Evolutionary conservation across 106 monocot species (phyloP), one percentile per base, ranked within the genome.

Genomic region (Apostasia shenzhenica): DNA sequence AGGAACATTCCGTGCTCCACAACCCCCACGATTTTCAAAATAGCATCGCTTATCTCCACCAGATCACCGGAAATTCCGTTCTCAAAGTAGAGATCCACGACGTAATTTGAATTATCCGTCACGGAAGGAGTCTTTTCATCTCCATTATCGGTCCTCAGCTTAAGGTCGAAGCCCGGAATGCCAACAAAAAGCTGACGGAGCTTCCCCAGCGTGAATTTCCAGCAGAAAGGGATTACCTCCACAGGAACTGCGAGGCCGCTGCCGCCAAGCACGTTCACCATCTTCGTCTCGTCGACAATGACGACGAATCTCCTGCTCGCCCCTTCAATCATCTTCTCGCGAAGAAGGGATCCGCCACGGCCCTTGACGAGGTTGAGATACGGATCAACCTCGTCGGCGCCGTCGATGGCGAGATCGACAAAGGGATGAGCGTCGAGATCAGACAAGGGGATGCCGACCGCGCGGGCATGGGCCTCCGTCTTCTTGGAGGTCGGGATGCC

Each of bases 1-100:
- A 95, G 73, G 56, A 95, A 95, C 91, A 95, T 86, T 48, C 95
- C 95, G 41, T 95, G 95, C 91, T 95, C 95, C 56, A 91, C 84
- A 26, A 95, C 91, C 9, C 95, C 95, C 41, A 86, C 84, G 44
- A 88, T 67, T 76, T 84, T 81, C 61, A 88, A 71, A 38, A 95
- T 76, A 41, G 59, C 69, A 64, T 95, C 86, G 50, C 91, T 91
- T 5, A 86, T 60, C 68, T 52, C 75, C 1, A 72, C 47, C 59
- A 95, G 64, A 82, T 95, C 88, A 1, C 81, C 75, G 10, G n/a
- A 42, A 50, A 91, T 82, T 47, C 91, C 95, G 2, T 84, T 65
- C 75, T 82, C 91, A 52, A 95, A 95, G 59, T 69, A 95, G 57
- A 95, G 53, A 66, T 95, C 82, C 2, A 91, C 71, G 8, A 95